Percentiles rank a stretch among this genome's conserved stretches.
These are phyloP conservation scores for Albizia julibrissin DNA, from an alignment of 306 rosid genomes.

Conservation along the genomic window DNA sequence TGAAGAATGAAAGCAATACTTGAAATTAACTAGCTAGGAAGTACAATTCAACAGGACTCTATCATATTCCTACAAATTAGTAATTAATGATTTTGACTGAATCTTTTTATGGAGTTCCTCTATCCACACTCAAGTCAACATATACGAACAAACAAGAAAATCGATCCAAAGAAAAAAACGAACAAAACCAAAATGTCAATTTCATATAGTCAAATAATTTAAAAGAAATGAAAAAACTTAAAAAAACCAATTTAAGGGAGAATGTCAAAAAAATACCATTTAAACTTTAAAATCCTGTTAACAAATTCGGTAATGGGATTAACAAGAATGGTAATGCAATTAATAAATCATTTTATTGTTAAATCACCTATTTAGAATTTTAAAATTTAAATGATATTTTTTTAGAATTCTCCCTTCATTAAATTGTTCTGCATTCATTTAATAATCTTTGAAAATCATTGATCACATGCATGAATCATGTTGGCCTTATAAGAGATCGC, in stretches of 20 bases:
- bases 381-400: too few species aligned
- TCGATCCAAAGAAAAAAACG: neutral
- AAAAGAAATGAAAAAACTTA: neutral
- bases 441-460: neutral
- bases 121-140: neutral
- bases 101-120: neutral
- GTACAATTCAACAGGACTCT: slow-evolving; percentile 25
- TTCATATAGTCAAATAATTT: neutral
- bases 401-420: too few species aligned
- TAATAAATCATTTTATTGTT: too few species aligned
- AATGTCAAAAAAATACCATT: too few species aligned
- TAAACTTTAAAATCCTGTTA: too few species aligned
- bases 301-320: too few species aligned
- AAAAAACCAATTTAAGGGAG: too few species aligned
- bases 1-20: slow-evolving; percentile 26
- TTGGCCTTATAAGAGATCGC: neutral
- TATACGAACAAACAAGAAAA: slow-evolving; percentile 15
- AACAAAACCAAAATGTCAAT: neutral
- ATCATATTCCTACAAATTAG: slow-evolving; percentile 6
- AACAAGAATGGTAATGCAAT: too few species aligned
- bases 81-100: slow-evolving; percentile 32
- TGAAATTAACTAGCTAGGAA: slow-evolving; percentile 11
- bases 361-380: too few species aligned
- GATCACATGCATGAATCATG: neutral
- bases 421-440: neutral